Conservation (phyloP, 345 rosid genomes). For the Microthlaspi erraticum region DNA sequence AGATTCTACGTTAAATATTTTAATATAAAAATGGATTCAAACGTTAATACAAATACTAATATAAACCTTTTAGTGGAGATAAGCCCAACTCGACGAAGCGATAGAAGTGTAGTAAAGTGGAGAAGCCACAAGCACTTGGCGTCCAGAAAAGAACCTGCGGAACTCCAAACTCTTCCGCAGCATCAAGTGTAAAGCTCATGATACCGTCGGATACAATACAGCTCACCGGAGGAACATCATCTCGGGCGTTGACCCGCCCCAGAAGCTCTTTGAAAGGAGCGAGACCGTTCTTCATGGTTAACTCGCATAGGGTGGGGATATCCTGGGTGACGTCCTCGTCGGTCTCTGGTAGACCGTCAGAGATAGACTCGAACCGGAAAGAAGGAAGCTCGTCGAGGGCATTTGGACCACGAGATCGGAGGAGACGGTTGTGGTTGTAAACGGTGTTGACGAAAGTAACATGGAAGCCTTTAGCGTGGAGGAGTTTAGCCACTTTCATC, state of each 20-base stretch:
- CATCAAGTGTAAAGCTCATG: constrained; percentile 35
- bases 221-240: constrained; percentile 29
- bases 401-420: constrained; percentile 40
- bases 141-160: neutral
- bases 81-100: no score
- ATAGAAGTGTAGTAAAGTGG: no score
- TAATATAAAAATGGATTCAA: no score
- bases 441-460: constrained; percentile 54
- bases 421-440: constrained; percentile 46
- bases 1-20: no score
- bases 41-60: no score
- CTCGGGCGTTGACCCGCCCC: neutral
- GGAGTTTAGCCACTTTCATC: constrained; percentile 25
- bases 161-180: constrained; percentile 19
- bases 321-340: constrained; percentile 42
- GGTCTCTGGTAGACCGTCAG: constrained; percentile 47
- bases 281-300: constrained; percentile 34
- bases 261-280: constrained; percentile 42
- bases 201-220: constrained; percentile 26
- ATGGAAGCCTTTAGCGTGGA: constrained; percentile 42
- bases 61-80: no score
- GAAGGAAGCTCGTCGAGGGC: constrained; percentile 40
- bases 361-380: constrained; percentile 47
- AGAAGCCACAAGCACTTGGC: no score
- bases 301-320: constrained; percentile 40